Evolutionary conservation across 176 grass and related monocot species (phyloP), one percentile per base, ranked within the genome.

Genomic region (Hsuehochloa calcarea): DNA sequence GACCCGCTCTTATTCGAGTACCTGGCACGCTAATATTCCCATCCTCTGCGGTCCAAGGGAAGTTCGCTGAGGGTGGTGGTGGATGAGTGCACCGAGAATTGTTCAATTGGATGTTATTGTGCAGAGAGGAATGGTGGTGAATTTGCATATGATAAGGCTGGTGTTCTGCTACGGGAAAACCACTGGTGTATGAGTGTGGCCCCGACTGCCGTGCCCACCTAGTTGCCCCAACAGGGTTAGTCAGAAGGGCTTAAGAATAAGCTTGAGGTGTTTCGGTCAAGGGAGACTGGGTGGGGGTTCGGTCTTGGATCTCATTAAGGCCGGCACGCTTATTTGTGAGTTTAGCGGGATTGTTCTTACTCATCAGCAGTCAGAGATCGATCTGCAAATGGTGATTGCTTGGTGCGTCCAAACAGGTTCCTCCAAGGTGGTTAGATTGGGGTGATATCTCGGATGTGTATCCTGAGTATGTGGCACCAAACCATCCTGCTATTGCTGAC

Each of bases 231-330:
- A 99, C 75, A 91, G 96, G 68, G 93, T 99, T 79, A 96, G 91
- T 78, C 96, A 99, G 86, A 94, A 92, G 56, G 96, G 64, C 52
- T 99, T 84, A 77, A 39, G 64, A 84, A 85, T 58, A 83, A 81
- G 85, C 91, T 99, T 78, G 96, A 99, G 75, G 93, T 99, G 54
- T 99, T 99, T 68, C 84, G 96, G 8, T 99, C 96, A 38, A 96
- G 78, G 56, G 96, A 94, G 77, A 99, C 96, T 37, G 93, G 96
- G 6, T 99, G 96, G 96, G 96, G 49, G 91, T 99, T 70, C 86
- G 96, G 46, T 99, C 96, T 82, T 99, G 83, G 96, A 99, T 92
- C 85, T 99, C 55, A 99, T 99, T 85, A 90, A 87, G 71, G 93
- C 96, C 5, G 96, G 96, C 10, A 77, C 87, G 3, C 96, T 99